Evolutionary conservation across 768 basidiomycete genomes (phyloP).

Genomic region (Crassisporium funariophilum): DNA sequence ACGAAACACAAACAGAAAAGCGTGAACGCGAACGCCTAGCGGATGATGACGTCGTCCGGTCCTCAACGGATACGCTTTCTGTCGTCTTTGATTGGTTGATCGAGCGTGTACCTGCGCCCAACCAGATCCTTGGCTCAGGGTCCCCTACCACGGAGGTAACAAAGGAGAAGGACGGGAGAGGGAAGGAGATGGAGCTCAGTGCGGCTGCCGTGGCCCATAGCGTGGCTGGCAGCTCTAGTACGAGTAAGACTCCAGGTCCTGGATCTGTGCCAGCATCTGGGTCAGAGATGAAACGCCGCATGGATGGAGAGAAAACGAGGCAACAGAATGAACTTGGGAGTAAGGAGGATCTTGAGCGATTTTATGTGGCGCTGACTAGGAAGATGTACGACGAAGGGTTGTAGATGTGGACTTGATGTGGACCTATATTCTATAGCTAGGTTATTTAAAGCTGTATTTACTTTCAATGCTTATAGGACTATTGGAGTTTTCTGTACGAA

Average conservation of each 20-base stretch:
- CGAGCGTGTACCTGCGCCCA: constrained; percentile 60
- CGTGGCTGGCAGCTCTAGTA: neutral
- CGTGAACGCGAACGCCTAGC: constrained; percentile 26
- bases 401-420: constrained; percentile 33
- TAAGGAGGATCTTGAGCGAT: constrained; percentile 81
- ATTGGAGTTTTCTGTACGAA: too few relatives aligned
- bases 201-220: constrained; percentile 13
- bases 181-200: constrained; percentile 15
- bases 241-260: neutral
- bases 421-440: neutral
- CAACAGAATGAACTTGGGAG: constrained; percentile 55
- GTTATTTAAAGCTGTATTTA: too few relatives aligned
- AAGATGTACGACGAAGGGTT: constrained; percentile 94
- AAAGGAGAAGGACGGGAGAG: neutral
- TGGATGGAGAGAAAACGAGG: constrained; percentile 28
- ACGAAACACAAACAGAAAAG: constrained; percentile 13
- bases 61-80: constrained; percentile 72
- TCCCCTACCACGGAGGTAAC: neutral
- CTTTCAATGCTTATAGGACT: too few relatives aligned
- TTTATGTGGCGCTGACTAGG: constrained; percentile 86
- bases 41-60: constrained; percentile 40
- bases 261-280: constrained; percentile 1
- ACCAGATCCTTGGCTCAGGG: neutral
- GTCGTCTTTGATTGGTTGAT: constrained; percentile 80
- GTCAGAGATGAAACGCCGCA: constrained; percentile 26